Base-by-base conservation (phyloP, 1,284 basidiomycete genomes). In the Naganishia albida region DNA sequence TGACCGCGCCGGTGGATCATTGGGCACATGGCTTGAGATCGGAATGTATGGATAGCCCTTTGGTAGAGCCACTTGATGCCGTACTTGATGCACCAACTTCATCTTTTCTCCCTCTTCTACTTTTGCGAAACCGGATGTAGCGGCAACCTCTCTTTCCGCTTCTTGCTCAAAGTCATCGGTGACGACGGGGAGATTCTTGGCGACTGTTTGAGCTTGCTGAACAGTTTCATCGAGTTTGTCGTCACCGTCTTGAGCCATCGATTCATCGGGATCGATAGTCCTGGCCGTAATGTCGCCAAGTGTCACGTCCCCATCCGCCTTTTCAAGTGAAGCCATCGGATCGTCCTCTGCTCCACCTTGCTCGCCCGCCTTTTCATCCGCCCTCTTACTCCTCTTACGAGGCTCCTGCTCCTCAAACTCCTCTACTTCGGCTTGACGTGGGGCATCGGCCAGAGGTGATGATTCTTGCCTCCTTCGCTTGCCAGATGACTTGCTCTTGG, bases 31-130 rank as follows among this genome's bases (percentile, higher is more conserved):
- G 75, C 91, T 84, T 16, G 90, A 87, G 69, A 99, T 95, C 0
- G 95, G 91, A 48, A 90, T 79, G 79, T 99, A 99, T 70, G 88
- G 87, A 78, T 93, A 99, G 52, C 88, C 87, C 28, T 92, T 89
- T 8, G 96, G 96, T 12, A 99, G 86, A 1, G 93, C 93, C 54
- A 99, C 96, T 64, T 74, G 76, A 72, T 77, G 76, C 39, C 76
- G 67, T 57, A 78, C 76, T 65, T 75, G 74, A 72, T 80, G 78
- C 2, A 80, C 77, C 18, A 80, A 72, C 68, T 77, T 78, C 72
- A 80, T 75, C 71, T 77, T 77, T 38, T 75, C 77, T 62, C 77
- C 85, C 28, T 87, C 85, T 0, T 85, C 83, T 18, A 82, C 81
- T 12, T 87, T 89, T 7, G 86, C 88, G 67, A 93, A 79, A 1